Evolutionary conservation across 495 filamentous ascomycete species (phyloP).

Genomic region (Aspergillus steynii): DNA sequence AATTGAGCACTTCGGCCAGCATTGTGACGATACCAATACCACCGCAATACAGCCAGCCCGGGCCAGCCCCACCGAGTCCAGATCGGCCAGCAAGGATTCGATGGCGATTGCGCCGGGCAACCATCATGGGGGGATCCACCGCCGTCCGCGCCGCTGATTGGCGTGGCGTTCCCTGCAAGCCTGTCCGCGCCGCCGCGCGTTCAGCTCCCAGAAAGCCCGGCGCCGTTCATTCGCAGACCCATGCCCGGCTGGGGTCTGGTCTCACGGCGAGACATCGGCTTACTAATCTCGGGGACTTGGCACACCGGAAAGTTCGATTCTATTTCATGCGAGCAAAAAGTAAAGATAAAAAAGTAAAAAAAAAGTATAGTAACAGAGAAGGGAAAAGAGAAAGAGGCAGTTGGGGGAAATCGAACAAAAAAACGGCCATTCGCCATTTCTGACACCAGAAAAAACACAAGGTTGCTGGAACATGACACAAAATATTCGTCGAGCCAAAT

Average conservation of each 20-base stretch:
- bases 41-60: too few species aligned
- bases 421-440: slow-evolving; percentile 26
- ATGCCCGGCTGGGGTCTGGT: not conserved
- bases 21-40: too few species aligned
- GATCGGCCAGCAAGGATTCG: slow-evolving; percentile 25
- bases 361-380: slow-evolving; percentile 21
- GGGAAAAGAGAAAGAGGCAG: slow-evolving; percentile 14
- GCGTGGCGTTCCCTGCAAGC: not conserved
- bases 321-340: slow-evolving; percentile 14
- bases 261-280: slow-evolving; percentile 10
- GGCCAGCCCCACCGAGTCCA: slow-evolving; percentile 1
- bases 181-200: slow-evolving; percentile 21
- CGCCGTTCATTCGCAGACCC: too few species aligned
- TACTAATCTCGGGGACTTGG: not conserved
- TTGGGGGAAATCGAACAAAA: slow-evolving; percentile 20
- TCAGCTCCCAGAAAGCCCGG: too few species aligned
- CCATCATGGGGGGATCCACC: slow-evolving; percentile 4
- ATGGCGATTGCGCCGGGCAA: slow-evolving; percentile 12
- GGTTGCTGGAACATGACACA: slow-evolving; percentile 21
- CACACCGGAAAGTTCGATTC: not conserved
- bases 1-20: too few species aligned
- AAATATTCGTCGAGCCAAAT: slow-evolving; percentile 31
- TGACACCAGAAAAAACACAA: slow-evolving; percentile 33
- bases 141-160: not conserved
- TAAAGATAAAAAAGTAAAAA: slow-evolving; percentile 16